Conservation (phyloP, 306 rosid genomes). For the Cucumis melo region DNA sequence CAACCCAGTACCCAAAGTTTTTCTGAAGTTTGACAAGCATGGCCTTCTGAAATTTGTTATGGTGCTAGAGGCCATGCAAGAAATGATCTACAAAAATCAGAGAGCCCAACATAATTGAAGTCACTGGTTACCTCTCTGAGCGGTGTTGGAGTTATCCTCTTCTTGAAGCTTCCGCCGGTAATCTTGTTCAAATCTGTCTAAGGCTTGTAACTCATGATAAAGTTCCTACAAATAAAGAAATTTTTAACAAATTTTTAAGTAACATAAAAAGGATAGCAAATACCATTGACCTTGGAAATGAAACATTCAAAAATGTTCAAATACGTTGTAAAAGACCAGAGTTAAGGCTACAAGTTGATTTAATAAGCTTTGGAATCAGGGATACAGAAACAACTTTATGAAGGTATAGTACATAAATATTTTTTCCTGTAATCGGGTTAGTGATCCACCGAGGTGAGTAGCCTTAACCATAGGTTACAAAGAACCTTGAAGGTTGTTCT, state of each 20-base stretch:
- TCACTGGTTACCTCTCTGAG: constrained; percentile 61
- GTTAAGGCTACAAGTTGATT: background rate
- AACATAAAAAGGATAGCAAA: constrained; percentile 1
- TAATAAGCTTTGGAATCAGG: background rate
- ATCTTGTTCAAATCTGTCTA: constrained; percentile 97
- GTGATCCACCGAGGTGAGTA: background rate
- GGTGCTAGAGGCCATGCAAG: background rate
- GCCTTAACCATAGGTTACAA: background rate
- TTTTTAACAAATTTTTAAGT: constrained; percentile 3
- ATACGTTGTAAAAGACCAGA: background rate
- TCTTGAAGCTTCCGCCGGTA: constrained; percentile 84
- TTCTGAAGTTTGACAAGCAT: background rate
- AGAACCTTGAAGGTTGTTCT: background rate
- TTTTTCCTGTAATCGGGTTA: background rate
- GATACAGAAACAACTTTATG: background rate
- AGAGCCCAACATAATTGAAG: constrained; percentile 9
- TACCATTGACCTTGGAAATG: background rate
- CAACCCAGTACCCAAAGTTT: background rate
- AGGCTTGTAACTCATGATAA: constrained; percentile 88
- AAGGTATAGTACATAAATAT: background rate
- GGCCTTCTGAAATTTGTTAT: background rate
- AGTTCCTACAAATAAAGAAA: constrained; percentile 50
- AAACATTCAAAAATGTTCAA: background rate
- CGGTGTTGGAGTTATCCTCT: constrained; percentile 70
- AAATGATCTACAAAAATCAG: background rate